Conservation (phyloP, 2,329 filamentous ascomycete species). For the Byssothecium circinans region DNA sequence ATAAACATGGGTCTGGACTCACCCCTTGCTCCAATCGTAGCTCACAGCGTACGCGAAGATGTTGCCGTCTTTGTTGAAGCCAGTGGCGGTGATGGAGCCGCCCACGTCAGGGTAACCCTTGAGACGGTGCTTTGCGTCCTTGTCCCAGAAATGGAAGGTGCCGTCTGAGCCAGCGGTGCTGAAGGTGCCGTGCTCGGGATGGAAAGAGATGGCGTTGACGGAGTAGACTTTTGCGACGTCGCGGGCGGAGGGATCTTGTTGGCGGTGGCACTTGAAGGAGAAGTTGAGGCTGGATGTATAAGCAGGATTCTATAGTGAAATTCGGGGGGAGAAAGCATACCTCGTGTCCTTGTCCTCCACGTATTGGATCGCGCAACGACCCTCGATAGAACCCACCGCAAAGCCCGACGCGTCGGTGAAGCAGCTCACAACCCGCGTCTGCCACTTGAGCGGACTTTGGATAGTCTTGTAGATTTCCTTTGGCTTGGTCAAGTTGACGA, state of each 20-base stretch:
- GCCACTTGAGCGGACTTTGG: slow-evolving; percentile 96
- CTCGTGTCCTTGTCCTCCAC: slow-evolving; percentile 90
- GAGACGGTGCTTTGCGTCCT: slow-evolving; percentile 56
- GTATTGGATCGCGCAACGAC: slow-evolving; percentile 96
- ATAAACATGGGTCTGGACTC: slow-evolving; percentile 50
- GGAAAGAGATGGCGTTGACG: slow-evolving; percentile 97
- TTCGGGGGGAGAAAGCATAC: slow-evolving; percentile 37
- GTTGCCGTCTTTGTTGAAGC: slow-evolving; percentile 82
- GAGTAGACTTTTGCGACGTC: slow-evolving; percentile 88
- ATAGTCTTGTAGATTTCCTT: slow-evolving; percentile 93
- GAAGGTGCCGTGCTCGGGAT: slow-evolving; percentile 96
- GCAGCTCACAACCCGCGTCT: slow-evolving; percentile 92
- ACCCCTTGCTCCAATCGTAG: slow-evolving; percentile 99
- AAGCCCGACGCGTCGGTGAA: slow-evolving; percentile 91
- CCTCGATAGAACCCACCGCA: slow-evolving; percentile 94
- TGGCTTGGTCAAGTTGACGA: slow-evolving; percentile 87
- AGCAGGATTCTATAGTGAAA: slow-evolving; percentile 9
- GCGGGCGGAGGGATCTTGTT: slow-evolving; percentile 62
- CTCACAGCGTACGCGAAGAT: slow-evolving; percentile 70
- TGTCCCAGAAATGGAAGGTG: slow-evolving; percentile 96
- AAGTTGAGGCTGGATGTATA: slow-evolving; percentile 70
- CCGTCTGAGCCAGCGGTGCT: slow-evolving; percentile 94
- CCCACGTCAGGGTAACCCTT: slow-evolving; percentile 66
- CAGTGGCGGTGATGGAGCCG: slow-evolving; percentile 85
- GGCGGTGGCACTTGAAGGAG: slow-evolving; percentile 98